Evolutionary conservation across 2,329 filamentous ascomycete genomes (phyloP).

Genomic region (Pezicula neosporulosa): DNA sequence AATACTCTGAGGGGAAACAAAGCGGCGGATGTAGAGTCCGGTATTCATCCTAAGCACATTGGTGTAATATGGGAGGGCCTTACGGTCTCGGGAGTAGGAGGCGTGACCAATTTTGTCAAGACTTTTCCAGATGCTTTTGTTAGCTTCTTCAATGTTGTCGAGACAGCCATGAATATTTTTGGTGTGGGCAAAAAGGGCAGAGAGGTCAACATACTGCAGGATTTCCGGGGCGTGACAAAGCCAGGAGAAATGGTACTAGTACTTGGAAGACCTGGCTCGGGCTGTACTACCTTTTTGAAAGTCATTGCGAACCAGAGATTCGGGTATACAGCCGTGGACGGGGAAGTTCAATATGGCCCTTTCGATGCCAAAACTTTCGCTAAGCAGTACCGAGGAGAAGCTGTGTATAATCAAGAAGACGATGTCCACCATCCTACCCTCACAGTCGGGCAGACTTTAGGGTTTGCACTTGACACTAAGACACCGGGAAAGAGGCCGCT

Average conservation of each 20-base stretch:
- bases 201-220: conserved; percentile 70
- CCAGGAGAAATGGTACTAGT: conserved; percentile 74
- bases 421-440: conserved; percentile 81
- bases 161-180: conserved; percentile 59
- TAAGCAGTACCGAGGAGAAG: conserved; percentile 73
- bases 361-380: conserved; percentile 68
- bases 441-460: conserved; percentile 82
- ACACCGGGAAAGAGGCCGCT: conserved; percentile 75
- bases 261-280: conserved; percentile 32
- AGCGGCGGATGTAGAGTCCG: conserved; percentile 68
- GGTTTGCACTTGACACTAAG: conserved; percentile 82
- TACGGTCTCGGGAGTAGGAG: conserved; percentile 72
- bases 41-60: conserved; percentile 77
- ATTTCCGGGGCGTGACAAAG: conserved; percentile 67
- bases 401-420: conserved; percentile 83
- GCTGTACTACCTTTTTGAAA: conserved; percentile 52
- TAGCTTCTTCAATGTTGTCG: conserved; percentile 72
- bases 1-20: conserved; percentile 67
- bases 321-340: conserved; percentile 58
- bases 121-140: conserved; percentile 73
- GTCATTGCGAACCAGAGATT: conserved; percentile 51
- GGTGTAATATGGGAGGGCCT: conserved; percentile 77
- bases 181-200: conserved; percentile 64
- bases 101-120: conserved; percentile 64
- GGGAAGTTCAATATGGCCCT: conserved; percentile 74